Conservation (phyloP, 805 yeast species). For the Zygotorulaspora chibaensis region DNA sequence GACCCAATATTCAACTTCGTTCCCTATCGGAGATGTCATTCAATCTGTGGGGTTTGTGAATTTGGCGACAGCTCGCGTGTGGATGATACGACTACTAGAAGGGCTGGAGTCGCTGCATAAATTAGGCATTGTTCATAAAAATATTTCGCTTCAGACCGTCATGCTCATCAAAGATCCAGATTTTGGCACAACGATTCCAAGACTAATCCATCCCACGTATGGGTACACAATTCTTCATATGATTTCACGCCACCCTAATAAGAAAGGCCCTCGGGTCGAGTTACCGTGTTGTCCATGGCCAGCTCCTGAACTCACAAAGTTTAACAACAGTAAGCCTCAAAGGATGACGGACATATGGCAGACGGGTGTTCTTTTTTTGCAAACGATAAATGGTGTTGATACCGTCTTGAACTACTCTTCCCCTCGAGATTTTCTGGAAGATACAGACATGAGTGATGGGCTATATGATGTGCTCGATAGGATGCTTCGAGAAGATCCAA, state of each 20-base stretch:
- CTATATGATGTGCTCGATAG: constrained; percentile 61
- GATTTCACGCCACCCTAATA: constrained; percentile 39
- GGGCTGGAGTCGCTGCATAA: constrained; percentile 82
- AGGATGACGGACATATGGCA: constrained; percentile 93
- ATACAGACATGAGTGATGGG: constrained; percentile 47
- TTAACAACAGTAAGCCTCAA: constrained; percentile 46
- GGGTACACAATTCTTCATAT: constrained; percentile 46
- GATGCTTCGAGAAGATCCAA: constrained; percentile 60
- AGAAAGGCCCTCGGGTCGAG: constrained; percentile 21
- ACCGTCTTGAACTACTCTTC: constrained; percentile 50
- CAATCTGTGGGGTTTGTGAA: constrained; percentile 63
- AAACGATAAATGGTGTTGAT: constrained; percentile 59
- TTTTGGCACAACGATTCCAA: constrained; percentile 53
- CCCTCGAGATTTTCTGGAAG: constrained; percentile 59
- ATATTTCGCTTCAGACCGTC: constrained; percentile 58
- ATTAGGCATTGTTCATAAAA: constrained; percentile 73
- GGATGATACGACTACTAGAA: constrained; percentile 85
- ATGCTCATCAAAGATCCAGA: constrained; percentile 47
- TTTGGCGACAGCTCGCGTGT: constrained; percentile 73
- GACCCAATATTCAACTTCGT: constrained; percentile 57
- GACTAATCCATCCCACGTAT: constrained; percentile 56
- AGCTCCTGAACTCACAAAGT: constrained; percentile 67
- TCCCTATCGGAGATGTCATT: constrained; percentile 60
- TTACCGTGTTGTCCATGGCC: constrained; percentile 46
- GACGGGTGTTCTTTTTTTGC: constrained; percentile 71